Evolutionary conservation across 208 protist species (phyloP).

Genomic region (Willaertia magna): DNA sequence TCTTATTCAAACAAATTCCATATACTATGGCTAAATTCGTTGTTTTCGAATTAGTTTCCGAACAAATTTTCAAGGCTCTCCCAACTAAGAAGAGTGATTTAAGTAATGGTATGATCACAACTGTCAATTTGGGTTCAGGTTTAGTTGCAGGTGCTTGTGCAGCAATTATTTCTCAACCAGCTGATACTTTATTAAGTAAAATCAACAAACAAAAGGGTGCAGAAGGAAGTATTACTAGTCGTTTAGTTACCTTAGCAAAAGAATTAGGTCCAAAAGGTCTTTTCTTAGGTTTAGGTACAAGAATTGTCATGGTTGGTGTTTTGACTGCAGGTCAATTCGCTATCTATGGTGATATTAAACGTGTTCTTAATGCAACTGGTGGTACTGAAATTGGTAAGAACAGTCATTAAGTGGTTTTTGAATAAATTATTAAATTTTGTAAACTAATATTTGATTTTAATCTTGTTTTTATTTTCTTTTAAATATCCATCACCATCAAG

Average conservation of each 20-base stretch:
- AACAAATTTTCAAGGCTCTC: conserved; percentile 38
- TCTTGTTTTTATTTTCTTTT: not conserved
- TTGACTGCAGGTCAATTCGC: conserved; percentile 87
- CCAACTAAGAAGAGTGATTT: conserved; percentile 8
- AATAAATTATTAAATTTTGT: too few species aligned
- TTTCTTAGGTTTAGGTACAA: conserved; percentile 70
- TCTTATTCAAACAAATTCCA: conserved; percentile 56
- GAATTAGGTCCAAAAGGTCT: conserved; percentile 63
- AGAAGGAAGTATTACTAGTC: conserved; percentile 44
- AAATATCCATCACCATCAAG: not conserved
- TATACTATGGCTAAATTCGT: conserved; percentile 73
- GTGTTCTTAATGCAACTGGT: not conserved
- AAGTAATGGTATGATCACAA: conserved; percentile 22
- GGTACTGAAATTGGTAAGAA: not conserved
- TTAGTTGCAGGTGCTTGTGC: conserved; percentile 82
- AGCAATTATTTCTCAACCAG: conserved; percentile 87
- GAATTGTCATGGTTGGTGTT: conserved; percentile 91
- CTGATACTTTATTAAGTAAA: conserved; percentile 77
- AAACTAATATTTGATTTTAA: too few species aligned
- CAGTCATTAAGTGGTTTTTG: too few species aligned
- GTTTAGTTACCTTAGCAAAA: conserved; percentile 29
- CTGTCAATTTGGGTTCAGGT: conserved; percentile 75
- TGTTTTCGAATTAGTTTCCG: conserved; percentile 43
- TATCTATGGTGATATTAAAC: conserved; percentile 59
- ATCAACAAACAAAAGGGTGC: conserved; percentile 66